A percentile compares a stretch with the other conserved stretches of the same genome.
Conservation (phyloP, 257 asterid species). For the Nicotiana otophora region DNA sequence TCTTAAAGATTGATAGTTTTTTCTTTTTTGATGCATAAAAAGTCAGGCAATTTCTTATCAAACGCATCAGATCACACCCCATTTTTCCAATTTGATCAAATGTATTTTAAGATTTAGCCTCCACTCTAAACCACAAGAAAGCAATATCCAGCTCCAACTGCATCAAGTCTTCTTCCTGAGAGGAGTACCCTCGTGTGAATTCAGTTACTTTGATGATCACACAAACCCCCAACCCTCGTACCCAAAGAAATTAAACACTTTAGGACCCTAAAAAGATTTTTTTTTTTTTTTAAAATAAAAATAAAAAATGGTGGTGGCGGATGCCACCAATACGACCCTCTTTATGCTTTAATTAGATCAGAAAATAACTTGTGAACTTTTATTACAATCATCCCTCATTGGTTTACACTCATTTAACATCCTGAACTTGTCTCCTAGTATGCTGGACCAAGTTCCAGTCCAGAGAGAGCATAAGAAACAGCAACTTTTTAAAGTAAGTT, state of each 20-base stretch:
- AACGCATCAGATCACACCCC: not conserved
- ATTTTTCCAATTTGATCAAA: not conserved
- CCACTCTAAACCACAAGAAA: not conserved
- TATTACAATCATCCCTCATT: too few species aligned
- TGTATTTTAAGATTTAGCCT: not conserved
- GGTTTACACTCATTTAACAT: too few species aligned
- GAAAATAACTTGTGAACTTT: too few species aligned
- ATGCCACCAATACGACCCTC: not conserved
- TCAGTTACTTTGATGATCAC: not conserved
- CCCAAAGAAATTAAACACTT: not conserved
- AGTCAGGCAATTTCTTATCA: not conserved
- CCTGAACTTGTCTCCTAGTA: too few species aligned
- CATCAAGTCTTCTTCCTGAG: not conserved
- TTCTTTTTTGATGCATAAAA: not conserved
- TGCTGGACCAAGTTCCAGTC: too few species aligned
- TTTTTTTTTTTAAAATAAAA: too few species aligned
- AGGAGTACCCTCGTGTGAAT: not conserved
- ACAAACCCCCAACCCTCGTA: not conserved
- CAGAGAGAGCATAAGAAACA: too few species aligned
- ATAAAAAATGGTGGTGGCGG: not conserved
- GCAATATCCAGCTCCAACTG: not conserved
- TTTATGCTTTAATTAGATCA: too few species aligned
- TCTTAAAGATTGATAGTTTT: not conserved
- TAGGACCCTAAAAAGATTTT: not conserved
- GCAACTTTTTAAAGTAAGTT: too few species aligned